These are phyloP conservation scores for Asparagopsis taxiformis DNA, from an alignment of 31 red algal genomes.

Conservation along the genomic window DNA sequence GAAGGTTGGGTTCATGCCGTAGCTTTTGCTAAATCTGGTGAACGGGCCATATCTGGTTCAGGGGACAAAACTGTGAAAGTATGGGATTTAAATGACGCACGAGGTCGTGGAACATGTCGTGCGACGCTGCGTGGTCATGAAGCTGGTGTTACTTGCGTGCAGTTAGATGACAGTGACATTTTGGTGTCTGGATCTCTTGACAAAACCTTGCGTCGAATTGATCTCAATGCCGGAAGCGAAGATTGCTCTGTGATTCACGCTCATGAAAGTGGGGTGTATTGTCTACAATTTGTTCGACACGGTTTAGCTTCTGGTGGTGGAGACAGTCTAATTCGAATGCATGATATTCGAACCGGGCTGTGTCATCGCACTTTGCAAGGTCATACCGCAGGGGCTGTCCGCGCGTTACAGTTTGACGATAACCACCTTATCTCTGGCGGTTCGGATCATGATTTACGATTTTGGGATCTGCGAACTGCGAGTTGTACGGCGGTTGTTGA, in stretches of 20 bases:
- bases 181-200: conserved; percentile 75
- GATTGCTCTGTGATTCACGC: conserved; percentile 59
- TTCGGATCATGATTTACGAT: conserved; percentile 72
- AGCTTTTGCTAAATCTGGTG: conserved; percentile 57
- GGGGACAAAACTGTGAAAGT: conserved; percentile 81
- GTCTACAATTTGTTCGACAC: conserved; percentile 82
- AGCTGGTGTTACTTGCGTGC: conserved; percentile 76
- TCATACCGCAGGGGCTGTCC: conserved; percentile 66
- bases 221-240: conserved; percentile 43
- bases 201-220: conserved; percentile 58
- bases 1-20: conserved; percentile 84
- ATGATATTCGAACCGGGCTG: conserved; percentile 78
- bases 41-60: conserved; percentile 71
- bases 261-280: conserved; percentile 73
- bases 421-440: conserved; percentile 67
- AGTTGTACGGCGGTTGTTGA: conserved; percentile 42
- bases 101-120: conserved; percentile 65
- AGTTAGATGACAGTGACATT: conserved; percentile 64
- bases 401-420: conserved; percentile 79
- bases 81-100: conserved; percentile 82
- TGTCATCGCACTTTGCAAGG: conserved; percentile 81
- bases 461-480: conserved; percentile 75
- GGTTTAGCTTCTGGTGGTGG: conserved; percentile 78
- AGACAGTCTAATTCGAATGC: conserved; percentile 80
- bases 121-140: conserved; percentile 65